A percentile compares a stretch with the other conserved stretches of the same genome.
Conservation (phyloP, 192 early-diverging fungal species). For the Entomortierella chlamydospora region DNA sequence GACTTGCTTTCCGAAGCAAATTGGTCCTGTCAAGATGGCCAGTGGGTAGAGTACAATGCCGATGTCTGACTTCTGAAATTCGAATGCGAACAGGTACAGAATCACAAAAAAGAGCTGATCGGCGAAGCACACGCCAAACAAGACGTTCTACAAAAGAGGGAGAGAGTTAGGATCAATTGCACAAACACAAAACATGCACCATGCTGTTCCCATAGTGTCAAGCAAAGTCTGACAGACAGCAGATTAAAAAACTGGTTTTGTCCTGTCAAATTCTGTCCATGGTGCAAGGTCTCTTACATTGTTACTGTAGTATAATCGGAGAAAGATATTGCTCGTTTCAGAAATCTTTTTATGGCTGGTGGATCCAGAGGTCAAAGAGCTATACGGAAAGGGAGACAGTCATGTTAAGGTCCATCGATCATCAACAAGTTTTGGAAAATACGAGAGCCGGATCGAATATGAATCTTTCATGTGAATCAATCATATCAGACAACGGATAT, state of each 20-base stretch:
- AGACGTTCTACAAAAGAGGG: conserved; percentile 65
- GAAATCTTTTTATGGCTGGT: conserved; percentile 93
- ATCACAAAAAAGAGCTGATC: conserved; percentile 94
- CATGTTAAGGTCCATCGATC: not conserved
- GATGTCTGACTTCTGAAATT: conserved; percentile 36
- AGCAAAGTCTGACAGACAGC: too few relatives aligned
- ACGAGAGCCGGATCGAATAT: not conserved
- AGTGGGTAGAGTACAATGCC: conserved; percentile 32
- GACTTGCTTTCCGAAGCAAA: conserved; percentile 90
- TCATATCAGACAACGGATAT: not conserved
- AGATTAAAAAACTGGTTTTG: not conserved
- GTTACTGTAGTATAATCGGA: conserved; percentile 94
- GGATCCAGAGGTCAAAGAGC: conserved; percentile 84
- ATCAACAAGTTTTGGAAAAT: not conserved
- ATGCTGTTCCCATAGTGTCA: too few relatives aligned
- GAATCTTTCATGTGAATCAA: not conserved
- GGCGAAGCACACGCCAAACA: conserved; percentile 92
- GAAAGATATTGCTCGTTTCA: conserved; percentile 75
- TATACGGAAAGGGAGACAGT: conserved; percentile 19
- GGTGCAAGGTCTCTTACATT: conserved; percentile 62
- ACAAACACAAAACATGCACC: not conserved
- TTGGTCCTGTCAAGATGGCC: conserved; percentile 57
- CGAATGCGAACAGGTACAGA: conserved; percentile 78
- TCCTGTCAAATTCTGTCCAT: not conserved
- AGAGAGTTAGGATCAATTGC: not conserved